Evolutionary conservation across 2,329 filamentous ascomycete genomes (phyloP).

Genomic region (Talaromyces rugulosus): DNA sequence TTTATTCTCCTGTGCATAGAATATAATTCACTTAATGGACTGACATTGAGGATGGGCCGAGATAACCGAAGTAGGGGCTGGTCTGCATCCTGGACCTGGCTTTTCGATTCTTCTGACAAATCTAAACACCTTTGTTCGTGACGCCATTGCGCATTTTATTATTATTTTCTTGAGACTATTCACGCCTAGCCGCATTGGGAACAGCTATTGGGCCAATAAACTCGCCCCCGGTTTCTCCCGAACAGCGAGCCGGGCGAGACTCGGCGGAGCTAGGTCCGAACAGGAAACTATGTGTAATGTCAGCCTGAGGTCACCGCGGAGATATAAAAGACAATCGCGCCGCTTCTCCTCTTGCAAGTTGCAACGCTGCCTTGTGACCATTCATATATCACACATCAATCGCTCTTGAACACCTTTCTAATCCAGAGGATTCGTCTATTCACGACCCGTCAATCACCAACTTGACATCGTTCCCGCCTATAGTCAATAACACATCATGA

Average conservation of each 20-base stretch:
- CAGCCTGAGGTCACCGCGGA: not conserved
- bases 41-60: not conserved
- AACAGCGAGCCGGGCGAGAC: not conserved
- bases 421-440: not conserved
- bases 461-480: not conserved
- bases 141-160: not conserved
- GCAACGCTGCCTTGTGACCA: not conserved
- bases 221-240: not conserved
- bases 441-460: not conserved
- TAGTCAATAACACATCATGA: slow-evolving; percentile 58
- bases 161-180: not conserved
- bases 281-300: not conserved
- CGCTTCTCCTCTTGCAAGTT: too few relatives aligned
- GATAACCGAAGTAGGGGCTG: not conserved
- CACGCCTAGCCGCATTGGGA: not conserved
- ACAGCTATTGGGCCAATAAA: not conserved
- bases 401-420: not conserved
- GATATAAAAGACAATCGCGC: not conserved
- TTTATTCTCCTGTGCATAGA: not conserved
- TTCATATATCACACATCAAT: not conserved
- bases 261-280: not conserved
- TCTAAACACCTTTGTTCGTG: not conserved
- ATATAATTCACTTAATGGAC: not conserved
- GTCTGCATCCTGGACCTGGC: not conserved
- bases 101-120: not conserved